Evolutionary conservation across 2,329 filamentous ascomycete species (phyloP).

Genomic region (Pyrenochaeta sp.): DNA sequence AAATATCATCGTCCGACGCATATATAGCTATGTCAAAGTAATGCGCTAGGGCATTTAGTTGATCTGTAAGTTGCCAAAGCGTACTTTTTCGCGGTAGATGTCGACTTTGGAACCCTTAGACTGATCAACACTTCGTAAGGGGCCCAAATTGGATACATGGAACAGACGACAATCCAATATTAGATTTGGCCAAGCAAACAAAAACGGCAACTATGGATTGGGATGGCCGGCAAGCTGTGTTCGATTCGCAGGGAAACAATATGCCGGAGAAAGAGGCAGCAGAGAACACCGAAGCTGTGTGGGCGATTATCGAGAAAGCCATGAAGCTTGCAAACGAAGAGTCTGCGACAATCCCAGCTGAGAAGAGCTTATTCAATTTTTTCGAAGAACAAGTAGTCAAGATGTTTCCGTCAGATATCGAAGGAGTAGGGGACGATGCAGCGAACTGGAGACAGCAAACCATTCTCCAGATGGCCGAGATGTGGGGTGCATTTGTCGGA

Average conservation of each 20-base stretch:
- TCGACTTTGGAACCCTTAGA: not conserved
- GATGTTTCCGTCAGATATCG: conserved; percentile 46
- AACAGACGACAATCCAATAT: conserved; percentile 73
- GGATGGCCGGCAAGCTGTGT: conserved; percentile 64
- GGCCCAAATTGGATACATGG: conserved; percentile 87
- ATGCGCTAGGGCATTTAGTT: conserved; percentile 59
- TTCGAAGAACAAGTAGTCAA: conserved; percentile 60
- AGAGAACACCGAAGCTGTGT: conserved; percentile 63
- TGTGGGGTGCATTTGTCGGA: conserved; percentile 77
- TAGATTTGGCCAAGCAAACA: conserved; percentile 71
- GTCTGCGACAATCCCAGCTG: conserved; percentile 60
- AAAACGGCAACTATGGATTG: conserved; percentile 62
- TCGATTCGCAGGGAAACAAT: conserved; percentile 64
- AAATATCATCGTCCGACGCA: conserved; percentile 5
- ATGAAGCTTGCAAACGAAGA: conserved; percentile 72
- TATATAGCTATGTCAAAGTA: conserved; percentile 58
- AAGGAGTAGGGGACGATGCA: conserved; percentile 36
- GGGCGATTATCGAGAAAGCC: conserved; percentile 73
- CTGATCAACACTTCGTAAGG: conserved; percentile 41
- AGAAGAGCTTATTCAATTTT: conserved; percentile 66
- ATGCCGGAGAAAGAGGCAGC: conserved; percentile 54
- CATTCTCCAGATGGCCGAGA: conserved; percentile 64
- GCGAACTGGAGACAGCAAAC: conserved; percentile 59
- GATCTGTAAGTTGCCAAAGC: conserved; percentile 61
- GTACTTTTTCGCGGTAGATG: not conserved